Conservation (phyloP, 2,329 filamentous ascomycete species). For the Penicillium olsonii region DNA sequence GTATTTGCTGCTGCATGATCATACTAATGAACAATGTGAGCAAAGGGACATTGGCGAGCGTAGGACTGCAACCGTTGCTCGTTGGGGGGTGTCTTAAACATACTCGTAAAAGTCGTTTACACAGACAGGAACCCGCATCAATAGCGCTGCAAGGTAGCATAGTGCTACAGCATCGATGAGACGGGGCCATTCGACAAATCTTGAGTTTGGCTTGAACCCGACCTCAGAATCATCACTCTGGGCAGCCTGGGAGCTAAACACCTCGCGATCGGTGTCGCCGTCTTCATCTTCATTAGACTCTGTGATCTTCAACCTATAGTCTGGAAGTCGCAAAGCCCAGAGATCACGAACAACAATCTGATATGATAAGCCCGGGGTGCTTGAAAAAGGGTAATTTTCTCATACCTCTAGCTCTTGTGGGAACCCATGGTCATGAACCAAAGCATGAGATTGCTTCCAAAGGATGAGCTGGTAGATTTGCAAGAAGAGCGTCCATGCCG, state of each 20-base stretch:
- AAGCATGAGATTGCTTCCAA: conserved; percentile 75
- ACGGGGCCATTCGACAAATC: conserved; percentile 55
- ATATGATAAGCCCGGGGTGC: background rate
- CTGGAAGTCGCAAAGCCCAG: conserved; percentile 74
- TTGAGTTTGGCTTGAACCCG: conserved; percentile 35
- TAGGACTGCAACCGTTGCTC: background rate
- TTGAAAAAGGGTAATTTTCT: background rate
- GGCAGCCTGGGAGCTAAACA: conserved; percentile 63
- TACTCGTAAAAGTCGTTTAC: conserved; percentile 67
- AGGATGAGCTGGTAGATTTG: conserved; percentile 83
- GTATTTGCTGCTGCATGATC: conserved; percentile 68
- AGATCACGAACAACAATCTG: conserved; percentile 72
- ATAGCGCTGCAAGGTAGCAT: conserved; percentile 75
- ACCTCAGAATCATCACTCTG: conserved; percentile 46
- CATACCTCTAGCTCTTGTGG: conserved; percentile 71
- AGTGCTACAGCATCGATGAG: conserved; percentile 74
- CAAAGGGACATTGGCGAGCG: background rate
- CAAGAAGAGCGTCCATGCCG: conserved; percentile 76
- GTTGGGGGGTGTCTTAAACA: conserved; percentile 2
- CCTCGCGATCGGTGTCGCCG: conserved; percentile 45
- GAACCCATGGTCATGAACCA: conserved; percentile 67
- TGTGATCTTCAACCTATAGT: conserved; percentile 51
- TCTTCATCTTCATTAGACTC: conserved; percentile 37
- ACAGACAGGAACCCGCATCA: conserved; percentile 75
- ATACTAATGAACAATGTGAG: conserved; percentile 23